These are phyloP conservation scores for Plasmodium inui DNA, from an alignment of 169 alveolate species.

Conservation along the genomic window DNA sequence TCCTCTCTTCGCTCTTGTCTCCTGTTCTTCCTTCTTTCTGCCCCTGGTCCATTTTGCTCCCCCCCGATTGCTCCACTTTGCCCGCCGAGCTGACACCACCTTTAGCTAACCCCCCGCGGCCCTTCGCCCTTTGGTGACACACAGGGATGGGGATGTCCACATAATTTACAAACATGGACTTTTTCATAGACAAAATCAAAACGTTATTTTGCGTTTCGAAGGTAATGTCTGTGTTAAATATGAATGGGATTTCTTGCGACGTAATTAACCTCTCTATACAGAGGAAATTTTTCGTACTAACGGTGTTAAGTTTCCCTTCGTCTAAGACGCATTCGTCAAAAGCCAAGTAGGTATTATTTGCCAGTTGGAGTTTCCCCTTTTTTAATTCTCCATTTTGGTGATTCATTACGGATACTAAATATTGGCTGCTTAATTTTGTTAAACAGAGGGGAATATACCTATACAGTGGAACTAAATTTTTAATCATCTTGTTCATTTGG, in stretches of 20 bases:
- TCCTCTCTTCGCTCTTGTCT: not conserved
- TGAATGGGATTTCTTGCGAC: constrained; percentile 49
- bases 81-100: not conserved
- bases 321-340: constrained; percentile 73
- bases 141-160: constrained; percentile 53
- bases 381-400: constrained; percentile 62
- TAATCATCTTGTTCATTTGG: constrained; percentile 43
- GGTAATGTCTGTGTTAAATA: constrained; percentile 56
- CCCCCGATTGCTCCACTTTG: not conserved
- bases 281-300: constrained; percentile 60
- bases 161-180: constrained; percentile 65
- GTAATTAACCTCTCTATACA: constrained; percentile 64
- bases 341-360: constrained; percentile 56
- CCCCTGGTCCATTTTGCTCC: not conserved
- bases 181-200: constrained; percentile 50
- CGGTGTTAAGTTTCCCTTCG: constrained; percentile 42
- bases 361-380: constrained; percentile 68
- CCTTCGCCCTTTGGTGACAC: not conserved
- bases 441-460: constrained; percentile 62
- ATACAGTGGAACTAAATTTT: constrained; percentile 55
- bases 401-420: constrained; percentile 65
- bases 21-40: not conserved
- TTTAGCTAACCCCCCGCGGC: not conserved
- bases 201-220: constrained; percentile 63
- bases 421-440: constrained; percentile 27